phyloP scores from a whole-genome alignment of 495 filamentous ascomycete genomes.

The Beverwykella pulmonaria region DNA sequence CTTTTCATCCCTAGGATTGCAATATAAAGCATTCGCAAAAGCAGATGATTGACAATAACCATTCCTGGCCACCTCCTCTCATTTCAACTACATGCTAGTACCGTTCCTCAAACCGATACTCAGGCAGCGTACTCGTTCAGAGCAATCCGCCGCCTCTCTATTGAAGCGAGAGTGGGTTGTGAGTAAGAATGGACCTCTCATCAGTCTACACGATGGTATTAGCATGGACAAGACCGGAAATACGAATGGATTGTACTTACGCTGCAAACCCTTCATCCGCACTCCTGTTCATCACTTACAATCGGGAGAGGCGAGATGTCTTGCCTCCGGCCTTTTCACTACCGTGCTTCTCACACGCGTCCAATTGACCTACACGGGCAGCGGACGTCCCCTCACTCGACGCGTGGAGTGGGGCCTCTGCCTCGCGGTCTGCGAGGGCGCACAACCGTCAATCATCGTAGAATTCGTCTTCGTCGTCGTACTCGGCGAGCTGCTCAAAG shows the following conservation, averaged over 20 bases:
- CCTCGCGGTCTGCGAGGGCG: constrained; percentile 89
- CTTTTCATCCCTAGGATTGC: background rate
- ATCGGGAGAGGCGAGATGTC: constrained; percentile 38
- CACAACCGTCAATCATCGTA: constrained; percentile 98
- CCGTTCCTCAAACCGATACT: background rate
- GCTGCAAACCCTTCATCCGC: constrained; percentile 22
- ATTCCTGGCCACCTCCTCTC: background rate
- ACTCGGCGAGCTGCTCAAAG: constrained; percentile 96
- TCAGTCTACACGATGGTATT: constrained; percentile 11
- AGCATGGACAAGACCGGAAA: background rate
- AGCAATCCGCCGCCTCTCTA: constrained; percentile 23
- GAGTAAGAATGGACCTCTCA: constrained; percentile 28
- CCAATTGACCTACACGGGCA: constrained; percentile 39
- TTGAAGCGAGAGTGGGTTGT: constrained; percentile 31
- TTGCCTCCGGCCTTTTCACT: constrained; percentile 1
- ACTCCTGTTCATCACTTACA: constrained; percentile 29
- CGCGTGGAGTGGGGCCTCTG: constrained; percentile 69
- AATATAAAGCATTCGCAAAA: constrained; percentile 15
- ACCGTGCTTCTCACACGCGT: constrained; percentile 23
- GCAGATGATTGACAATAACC: constrained; percentile 7
- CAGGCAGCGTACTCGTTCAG: background rate
- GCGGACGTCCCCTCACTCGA: constrained; percentile 61
- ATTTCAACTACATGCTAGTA: constrained; percentile 1
- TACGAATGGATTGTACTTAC: constrained; percentile 6
- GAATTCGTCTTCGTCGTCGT: constrained; percentile 96